phyloP scores from a whole-genome alignment of 768 basidiomycete genomes.

The Amanita brunnescens region DNA sequence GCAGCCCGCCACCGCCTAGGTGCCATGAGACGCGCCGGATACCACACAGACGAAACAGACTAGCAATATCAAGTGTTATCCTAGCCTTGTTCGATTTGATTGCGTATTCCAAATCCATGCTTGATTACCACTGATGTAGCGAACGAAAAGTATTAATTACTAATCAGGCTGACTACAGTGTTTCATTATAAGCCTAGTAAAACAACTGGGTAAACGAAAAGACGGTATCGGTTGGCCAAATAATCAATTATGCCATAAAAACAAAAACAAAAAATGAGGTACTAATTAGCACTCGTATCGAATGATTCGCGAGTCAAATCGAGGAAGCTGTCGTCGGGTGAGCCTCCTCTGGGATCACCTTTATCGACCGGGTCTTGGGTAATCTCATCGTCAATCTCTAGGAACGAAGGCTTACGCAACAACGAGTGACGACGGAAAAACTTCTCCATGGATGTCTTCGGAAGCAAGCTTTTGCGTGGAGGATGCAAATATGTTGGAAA shows the following conservation, averaged over 20 bases:
- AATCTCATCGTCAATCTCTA: constrained; percentile 54
- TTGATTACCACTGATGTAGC: neutral
- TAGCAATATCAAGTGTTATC: constrained; percentile 17
- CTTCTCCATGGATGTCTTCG: constrained; percentile 29
- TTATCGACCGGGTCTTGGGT: constrained; percentile 24
- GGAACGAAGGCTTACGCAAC: constrained; percentile 62
- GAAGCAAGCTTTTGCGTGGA: constrained; percentile 19
- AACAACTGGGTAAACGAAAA: neutral
- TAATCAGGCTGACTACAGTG: constrained; percentile 4
- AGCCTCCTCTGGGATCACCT: constrained; percentile 13
- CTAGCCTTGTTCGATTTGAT: constrained; percentile 1
- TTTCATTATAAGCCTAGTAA: constrained; percentile 5
- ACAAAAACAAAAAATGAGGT: constrained; percentile 12
- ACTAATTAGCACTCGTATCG: constrained; percentile 24
- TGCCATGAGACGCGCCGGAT: constrained; percentile 82
- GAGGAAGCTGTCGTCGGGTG: constrained; percentile 35
- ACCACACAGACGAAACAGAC: constrained; percentile 80
- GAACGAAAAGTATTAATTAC: neutral
- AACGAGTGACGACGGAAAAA: constrained; percentile 41
- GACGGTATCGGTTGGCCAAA: neutral
- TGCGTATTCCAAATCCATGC: neutral
- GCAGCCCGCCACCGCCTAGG: constrained; percentile 77
- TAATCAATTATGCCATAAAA: constrained; percentile 2
- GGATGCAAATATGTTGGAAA: constrained; percentile 3
- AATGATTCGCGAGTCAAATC: constrained; percentile 45